Conservation (phyloP, 495 filamentous ascomycete genomes). For the Collariella sp. region DNA sequence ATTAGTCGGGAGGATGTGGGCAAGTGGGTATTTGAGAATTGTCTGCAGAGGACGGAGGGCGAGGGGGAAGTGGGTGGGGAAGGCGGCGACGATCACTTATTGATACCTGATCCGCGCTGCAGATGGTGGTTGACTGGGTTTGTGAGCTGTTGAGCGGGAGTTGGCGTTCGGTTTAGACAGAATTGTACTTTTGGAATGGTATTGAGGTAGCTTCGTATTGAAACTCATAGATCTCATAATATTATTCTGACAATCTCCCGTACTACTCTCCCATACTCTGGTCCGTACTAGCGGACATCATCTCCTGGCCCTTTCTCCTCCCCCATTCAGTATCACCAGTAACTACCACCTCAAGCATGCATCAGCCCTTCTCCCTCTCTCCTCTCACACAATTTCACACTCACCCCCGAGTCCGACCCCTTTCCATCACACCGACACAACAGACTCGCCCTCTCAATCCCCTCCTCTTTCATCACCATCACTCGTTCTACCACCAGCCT, state of each 20-base stretch:
- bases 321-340: too few species aligned
- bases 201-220: too few species aligned
- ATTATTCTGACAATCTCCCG: too few species aligned
- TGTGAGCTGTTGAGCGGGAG: not conserved
- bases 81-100: slow-evolving; percentile 21
- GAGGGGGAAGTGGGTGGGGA: slow-evolving; percentile 15
- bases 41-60: slow-evolving; percentile 1
- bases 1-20: slow-evolving; percentile 38
- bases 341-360: slow-evolving; percentile 1
- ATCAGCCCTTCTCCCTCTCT: not conserved
- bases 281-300: too few species aligned
- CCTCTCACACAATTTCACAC: slow-evolving; percentile 7
- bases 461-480: not conserved
- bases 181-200: not conserved
- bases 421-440: slow-evolving; percentile 12
- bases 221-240: too few species aligned
- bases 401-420: not conserved
- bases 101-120: too few species aligned
- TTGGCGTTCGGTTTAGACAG: not conserved
- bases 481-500: slow-evolving; percentile 3
- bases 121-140: too few species aligned
- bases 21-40: slow-evolving; percentile 30
- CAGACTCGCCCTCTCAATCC: slow-evolving; percentile 6
- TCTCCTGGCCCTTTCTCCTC: too few species aligned
- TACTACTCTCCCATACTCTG: too few species aligned